Percentiles rank a stretch among this genome's conserved stretches.
phyloP scores from a whole-genome alignment of 331 rosid genomes.

The Cydonia oblonga region DNA sequence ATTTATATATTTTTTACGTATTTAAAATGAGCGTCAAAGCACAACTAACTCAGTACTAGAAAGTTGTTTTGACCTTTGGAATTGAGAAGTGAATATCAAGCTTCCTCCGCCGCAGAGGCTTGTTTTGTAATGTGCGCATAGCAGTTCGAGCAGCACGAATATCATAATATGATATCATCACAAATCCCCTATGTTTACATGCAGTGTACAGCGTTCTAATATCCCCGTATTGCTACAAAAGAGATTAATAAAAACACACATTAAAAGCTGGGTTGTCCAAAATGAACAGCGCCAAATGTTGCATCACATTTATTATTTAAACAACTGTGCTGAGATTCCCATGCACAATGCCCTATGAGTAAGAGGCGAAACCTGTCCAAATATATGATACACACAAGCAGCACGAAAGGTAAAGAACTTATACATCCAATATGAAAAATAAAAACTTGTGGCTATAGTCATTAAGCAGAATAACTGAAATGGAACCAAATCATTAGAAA shows the following conservation, averaged over 20 bases:
- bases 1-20: neutral
- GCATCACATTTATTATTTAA: neutral
- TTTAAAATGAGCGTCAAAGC: neutral
- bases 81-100: constrained; percentile 87
- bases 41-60: constrained; percentile 3
- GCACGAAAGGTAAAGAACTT: neutral
- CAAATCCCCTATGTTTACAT: constrained; percentile 83
- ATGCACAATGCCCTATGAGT: neutral
- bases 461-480: neutral
- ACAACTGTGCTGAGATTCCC: neutral
- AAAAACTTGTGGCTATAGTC: neutral
- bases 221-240: constrained; percentile 70
- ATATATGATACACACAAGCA: neutral
- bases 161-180: constrained; percentile 84
- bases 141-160: constrained; percentile 91
- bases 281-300: neutral
- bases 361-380: neutral
- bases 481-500: neutral
- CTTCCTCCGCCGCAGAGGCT: constrained; percentile 75
- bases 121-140: constrained; percentile 69
- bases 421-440: neutral
- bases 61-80: constrained; percentile 47
- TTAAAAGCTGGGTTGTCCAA: neutral
- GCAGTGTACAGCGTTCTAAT: constrained; percentile 78
- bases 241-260: neutral